These are phyloP conservation scores for Santalum album DNA, from an alignment of 164 flowering plant genomes.

Conservation along the genomic window DNA sequence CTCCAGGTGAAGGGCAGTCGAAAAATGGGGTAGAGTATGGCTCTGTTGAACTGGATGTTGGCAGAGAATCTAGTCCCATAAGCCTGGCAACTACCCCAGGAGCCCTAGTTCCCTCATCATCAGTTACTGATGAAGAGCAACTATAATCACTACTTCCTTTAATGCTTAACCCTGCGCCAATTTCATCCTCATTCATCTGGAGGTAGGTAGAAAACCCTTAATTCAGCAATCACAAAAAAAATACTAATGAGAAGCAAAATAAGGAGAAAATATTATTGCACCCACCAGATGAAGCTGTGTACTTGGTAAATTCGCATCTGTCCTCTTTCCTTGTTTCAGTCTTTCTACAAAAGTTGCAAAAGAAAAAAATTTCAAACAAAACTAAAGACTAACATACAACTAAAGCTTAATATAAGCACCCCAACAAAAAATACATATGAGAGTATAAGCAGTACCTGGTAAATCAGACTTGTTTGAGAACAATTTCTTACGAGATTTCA, in stretches of 20 bases:
- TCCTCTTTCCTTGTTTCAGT: conserved; percentile 61
- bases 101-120: conserved; percentile 61
- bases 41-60: conserved; percentile 42
- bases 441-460: conserved; percentile 35
- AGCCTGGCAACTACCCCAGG: conserved; percentile 93
- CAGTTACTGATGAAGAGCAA: conserved; percentile 82
- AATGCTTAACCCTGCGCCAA: conserved; percentile 31
- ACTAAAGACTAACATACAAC: not conserved
- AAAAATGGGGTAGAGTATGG: conserved; percentile 50
- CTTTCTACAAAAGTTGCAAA: conserved; percentile 31
- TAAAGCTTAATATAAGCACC: not conserved
- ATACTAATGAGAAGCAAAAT: not conserved
- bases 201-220: not conserved
- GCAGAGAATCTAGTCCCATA: conserved; percentile 92
- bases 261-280: conserved; percentile 4
- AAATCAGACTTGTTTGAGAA: conserved; percentile 62
- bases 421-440: not conserved
- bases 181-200: conserved; percentile 66
- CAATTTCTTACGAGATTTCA: conserved; percentile 78
- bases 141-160: conserved; percentile 68
- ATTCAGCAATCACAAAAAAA: not conserved
- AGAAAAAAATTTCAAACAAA: not conserved
- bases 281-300: conserved; percentile 44
- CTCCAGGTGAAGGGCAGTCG: conserved; percentile 44
- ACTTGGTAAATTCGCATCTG: conserved; percentile 37